These are phyloP conservation scores for Pseudognaphalium luteoalbum DNA, from an alignment of 129 eudicot species.

Conservation along the genomic window DNA sequence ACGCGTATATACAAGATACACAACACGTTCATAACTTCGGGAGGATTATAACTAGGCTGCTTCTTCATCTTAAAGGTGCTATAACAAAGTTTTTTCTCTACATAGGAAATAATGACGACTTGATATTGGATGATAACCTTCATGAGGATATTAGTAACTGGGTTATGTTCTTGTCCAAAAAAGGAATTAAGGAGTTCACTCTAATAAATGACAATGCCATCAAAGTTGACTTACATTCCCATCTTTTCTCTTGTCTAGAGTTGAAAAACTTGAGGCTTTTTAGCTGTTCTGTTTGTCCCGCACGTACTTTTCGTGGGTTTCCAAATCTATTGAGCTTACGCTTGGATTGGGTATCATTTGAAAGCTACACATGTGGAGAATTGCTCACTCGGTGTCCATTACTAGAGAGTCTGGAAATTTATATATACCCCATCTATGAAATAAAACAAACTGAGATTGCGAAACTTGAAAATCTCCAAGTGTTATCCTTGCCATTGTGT, in stretches of 20 bases:
- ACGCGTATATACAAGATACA: no score
- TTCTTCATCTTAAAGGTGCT: no score
- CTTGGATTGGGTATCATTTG: not conserved
- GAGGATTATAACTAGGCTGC: no score
- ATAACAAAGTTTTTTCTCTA: no score
- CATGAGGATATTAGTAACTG: no score
- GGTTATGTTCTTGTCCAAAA: no score
- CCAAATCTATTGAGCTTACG: not conserved
- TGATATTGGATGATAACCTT: no score
- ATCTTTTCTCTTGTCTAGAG: not conserved
- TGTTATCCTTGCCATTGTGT: not conserved
- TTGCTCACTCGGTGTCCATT: slow-evolving; percentile 4
- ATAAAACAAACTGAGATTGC: slow-evolving; percentile 7
- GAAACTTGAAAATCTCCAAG: slow-evolving; percentile 18
- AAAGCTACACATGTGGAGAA: not conserved
- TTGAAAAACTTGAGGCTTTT: not conserved
- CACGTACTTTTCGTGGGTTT: not conserved
- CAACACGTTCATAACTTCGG: no score
- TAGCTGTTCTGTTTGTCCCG: not conserved
- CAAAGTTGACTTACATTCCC: not conserved
- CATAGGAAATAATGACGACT: no score
- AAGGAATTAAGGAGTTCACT: no score
- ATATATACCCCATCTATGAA: not conserved
- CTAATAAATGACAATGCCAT: no score
- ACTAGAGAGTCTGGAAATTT: not conserved